Percentiles rank a stretch among this genome's conserved stretches.
phyloP scores from a whole-genome alignment of 164 flowering plant species.

The grape (Vitis vinifera) region DNA sequence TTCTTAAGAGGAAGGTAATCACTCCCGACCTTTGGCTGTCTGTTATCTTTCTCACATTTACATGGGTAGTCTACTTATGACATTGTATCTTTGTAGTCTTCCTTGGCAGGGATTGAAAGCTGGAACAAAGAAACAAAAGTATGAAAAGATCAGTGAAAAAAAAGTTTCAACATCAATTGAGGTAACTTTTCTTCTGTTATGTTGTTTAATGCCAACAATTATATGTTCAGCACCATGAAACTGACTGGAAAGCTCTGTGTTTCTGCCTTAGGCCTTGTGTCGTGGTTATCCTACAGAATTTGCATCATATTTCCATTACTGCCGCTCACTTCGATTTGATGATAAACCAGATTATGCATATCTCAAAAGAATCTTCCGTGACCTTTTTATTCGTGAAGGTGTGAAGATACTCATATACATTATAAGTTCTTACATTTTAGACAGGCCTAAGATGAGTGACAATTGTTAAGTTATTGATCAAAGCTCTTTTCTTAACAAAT shows the following conservation, averaged over 20 bases:
- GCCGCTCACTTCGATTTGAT: conserved; percentile 92
- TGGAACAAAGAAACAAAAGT: conserved; percentile 71
- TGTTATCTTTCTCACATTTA: background rate
- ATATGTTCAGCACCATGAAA: background rate
- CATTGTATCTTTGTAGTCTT: conserved; percentile 37
- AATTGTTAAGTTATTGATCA: too few relatives aligned
- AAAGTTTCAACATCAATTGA: conserved; percentile 72
- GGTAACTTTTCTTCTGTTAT: conserved; percentile 26
- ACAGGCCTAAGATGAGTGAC: too few relatives aligned
- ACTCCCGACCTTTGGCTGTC: background rate
- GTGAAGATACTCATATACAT: background rate
- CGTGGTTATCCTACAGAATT: conserved; percentile 97
- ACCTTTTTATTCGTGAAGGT: conserved; percentile 99
- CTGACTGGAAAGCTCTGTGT: conserved; percentile 13
- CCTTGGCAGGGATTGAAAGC: conserved; percentile 83
- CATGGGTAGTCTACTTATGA: conserved; percentile 12
- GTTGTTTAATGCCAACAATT: background rate
- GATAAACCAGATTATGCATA: conserved; percentile 98
- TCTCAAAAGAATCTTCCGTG: conserved; percentile 89
- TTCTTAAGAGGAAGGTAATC: conserved; percentile 67
- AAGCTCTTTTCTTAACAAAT: background rate
- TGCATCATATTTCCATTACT: conserved; percentile 93
- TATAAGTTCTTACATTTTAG: background rate
- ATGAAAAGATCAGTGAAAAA: conserved; percentile 72
- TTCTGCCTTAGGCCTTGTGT: conserved; percentile 62